Percentiles rank a stretch among this genome's conserved stretches.
Conservation (phyloP, 768 basidiomycete species). For the Hemileccinum rubropunctum region DNA sequence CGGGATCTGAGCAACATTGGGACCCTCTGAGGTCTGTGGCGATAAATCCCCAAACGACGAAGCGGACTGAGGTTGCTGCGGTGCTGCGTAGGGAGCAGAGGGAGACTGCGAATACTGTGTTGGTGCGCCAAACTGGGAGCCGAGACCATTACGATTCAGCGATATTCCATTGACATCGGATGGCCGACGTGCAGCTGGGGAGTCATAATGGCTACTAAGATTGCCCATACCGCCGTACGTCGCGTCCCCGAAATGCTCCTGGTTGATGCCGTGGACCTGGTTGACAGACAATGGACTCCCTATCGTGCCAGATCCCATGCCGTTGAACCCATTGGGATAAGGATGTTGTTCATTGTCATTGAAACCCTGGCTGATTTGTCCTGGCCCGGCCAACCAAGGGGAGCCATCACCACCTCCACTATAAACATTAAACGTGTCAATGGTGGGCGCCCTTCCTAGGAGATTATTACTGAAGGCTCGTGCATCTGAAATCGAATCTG, state of each 20-base stretch:
- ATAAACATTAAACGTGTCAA: constrained; percentile 41
- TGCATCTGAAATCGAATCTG: constrained; percentile 41
- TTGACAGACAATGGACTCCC: constrained; percentile 17
- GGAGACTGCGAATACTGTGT: constrained; percentile 22
- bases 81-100: constrained; percentile 13
- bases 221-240: constrained; percentile 22
- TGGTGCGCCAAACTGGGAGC: constrained; percentile 19
- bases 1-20: constrained; percentile 17
- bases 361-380: constrained; percentile 19
- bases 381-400: constrained; percentile 35
- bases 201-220: constrained; percentile 20
- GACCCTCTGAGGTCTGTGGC: constrained; percentile 16
- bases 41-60: constrained; percentile 24
- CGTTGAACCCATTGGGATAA: constrained; percentile 27
- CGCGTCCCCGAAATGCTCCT: constrained; percentile 27
- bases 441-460: constrained; percentile 30
- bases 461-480: constrained; percentile 34
- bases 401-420: constrained; percentile 27
- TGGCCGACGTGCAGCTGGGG: constrained; percentile 21
- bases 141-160: constrained; percentile 18
- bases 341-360: constrained; percentile 20
- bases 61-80: constrained; percentile 20
- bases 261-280: constrained; percentile 23
- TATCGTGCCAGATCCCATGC: constrained; percentile 15
- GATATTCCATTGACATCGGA: constrained; percentile 24